Conservation (phyloP, 805 yeast species). For the Tetrapisispora pingtungensis region DNA sequence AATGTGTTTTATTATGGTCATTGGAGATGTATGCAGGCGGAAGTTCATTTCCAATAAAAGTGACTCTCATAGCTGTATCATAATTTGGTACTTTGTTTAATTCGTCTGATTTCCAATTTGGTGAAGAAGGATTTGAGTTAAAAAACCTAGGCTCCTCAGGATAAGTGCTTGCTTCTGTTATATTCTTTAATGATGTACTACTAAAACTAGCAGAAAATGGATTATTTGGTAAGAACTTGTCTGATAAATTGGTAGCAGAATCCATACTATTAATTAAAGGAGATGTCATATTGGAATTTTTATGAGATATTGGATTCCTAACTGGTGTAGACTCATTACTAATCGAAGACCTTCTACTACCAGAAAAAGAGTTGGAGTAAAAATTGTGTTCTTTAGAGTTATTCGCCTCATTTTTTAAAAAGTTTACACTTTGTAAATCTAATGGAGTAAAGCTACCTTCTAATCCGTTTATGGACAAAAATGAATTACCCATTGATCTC, state of each 20-base stretch:
- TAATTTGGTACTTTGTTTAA: slow-evolving; percentile 78
- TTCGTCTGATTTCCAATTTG: slow-evolving; percentile 34
- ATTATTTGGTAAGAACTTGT: not conserved
- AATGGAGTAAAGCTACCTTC: not conserved
- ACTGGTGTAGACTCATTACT: not conserved
- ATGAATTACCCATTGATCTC: not conserved
- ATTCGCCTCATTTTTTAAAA: not conserved
- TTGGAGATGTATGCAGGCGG: slow-evolving; percentile 54
- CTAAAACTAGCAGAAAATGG: not conserved
- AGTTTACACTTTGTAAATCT: not conserved
- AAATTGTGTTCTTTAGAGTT: not conserved
- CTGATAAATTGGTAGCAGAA: not conserved
- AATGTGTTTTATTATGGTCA: not conserved
- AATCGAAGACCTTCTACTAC: not conserved
- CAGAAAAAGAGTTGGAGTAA: not conserved
- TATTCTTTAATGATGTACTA: not conserved
- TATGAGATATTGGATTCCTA: not conserved
- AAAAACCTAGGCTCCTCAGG: too few species aligned
- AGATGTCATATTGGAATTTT: not conserved
- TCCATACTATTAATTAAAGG: not conserved
- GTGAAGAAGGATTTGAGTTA: slow-evolving; percentile 6
- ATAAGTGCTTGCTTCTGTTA: too few species aligned
- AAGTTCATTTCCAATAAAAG: slow-evolving; percentile 39
- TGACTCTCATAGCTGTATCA: slow-evolving; percentile 56
- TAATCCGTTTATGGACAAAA: not conserved